Conservation (phyloP, 345 rosid genomes). For the Combretum micranthum region DNA sequence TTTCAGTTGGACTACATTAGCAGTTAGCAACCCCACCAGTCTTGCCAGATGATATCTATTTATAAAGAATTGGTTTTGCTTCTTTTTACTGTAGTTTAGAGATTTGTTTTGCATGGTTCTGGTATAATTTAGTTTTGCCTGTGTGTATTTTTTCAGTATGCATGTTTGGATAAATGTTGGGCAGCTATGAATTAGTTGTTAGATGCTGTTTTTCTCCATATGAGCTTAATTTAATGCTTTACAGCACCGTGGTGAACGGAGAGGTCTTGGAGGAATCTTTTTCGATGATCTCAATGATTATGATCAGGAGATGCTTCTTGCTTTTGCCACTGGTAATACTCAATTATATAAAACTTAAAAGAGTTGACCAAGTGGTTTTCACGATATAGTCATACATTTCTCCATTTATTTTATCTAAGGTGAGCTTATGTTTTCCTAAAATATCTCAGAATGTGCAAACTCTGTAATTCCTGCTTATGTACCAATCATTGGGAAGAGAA, state of each 20-base stretch:
- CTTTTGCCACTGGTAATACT: constrained; percentile 79
- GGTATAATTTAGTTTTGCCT: no score
- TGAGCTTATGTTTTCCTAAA: background rate
- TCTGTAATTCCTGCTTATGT: constrained; percentile 89
- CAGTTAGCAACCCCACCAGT: no score
- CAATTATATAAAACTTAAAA: background rate
- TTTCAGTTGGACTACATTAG: no score
- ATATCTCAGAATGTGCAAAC: constrained; percentile 71
- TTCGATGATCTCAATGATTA: constrained; percentile 91
- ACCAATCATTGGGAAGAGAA: constrained; percentile 83
- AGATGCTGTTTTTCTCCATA: background rate
- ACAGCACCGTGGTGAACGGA: constrained; percentile 89
- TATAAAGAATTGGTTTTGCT: no score
- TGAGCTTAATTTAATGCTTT: constrained; percentile 10
- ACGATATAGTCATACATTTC: background rate
- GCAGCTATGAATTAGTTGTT: background rate
- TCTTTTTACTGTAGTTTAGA: no score
- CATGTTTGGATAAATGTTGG: background rate
- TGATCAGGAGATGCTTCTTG: constrained; percentile 92
- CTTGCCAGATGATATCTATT: no score
- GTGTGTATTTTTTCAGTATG: no score
- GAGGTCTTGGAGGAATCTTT: constrained; percentile 98
- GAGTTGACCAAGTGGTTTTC: background rate
- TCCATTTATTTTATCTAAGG: no score
- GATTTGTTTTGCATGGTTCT: no score